Evolutionary conservation across 768 basidiomycete genomes (phyloP), one percentile per base, ranked within the genome.

Genomic region (Neoboletus subvelutipes): DNA sequence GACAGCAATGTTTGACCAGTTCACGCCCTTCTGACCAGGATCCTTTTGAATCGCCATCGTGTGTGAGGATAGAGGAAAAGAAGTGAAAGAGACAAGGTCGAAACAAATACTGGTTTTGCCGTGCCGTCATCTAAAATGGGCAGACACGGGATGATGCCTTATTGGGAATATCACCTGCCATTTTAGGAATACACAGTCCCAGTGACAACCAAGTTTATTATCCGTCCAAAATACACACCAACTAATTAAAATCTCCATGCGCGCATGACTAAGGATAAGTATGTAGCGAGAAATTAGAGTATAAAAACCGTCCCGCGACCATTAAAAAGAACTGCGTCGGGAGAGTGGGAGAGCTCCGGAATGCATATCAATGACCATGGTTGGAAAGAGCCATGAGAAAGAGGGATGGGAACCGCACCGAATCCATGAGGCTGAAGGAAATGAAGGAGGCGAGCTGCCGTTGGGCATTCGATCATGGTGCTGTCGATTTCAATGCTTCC

Each of bases 1-100:
- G 72, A 96, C 88, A 62, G 92, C 93, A 77, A 95, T 94, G 77
- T 94, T 95, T 65, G 90, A 92, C 92, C 91, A 95, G 78, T 81
- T 93, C 64, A 93, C 78, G 68, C 91, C 91, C 76, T 94, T 94
- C 74, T 93, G 89, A 57, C 92, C 93, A 52, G 93, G 92, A 76
- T 92, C 88, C 73, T 82, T 85, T 72, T 86, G 80, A 67, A 92
- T 83, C 76, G 84, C 90, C 91, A 93, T 92, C 68, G 70, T 67
- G 59, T 58, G 41, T 47, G 59, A 39, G 18, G 47, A 55, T 43
- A 48, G 52, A 62, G 50, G 61, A 52, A 56, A 58, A 54, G 53
- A 42, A 54, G 49, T 9, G 37, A 41, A 55, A 57, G 54, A 59
- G 55, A 54, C 42, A 37, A 52, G 43, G 48, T 50, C 22, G 26